Evolutionary conservation across 23 red algal genomes (phyloP).

Genomic region (Gracilaria vermiculophylla): DNA sequence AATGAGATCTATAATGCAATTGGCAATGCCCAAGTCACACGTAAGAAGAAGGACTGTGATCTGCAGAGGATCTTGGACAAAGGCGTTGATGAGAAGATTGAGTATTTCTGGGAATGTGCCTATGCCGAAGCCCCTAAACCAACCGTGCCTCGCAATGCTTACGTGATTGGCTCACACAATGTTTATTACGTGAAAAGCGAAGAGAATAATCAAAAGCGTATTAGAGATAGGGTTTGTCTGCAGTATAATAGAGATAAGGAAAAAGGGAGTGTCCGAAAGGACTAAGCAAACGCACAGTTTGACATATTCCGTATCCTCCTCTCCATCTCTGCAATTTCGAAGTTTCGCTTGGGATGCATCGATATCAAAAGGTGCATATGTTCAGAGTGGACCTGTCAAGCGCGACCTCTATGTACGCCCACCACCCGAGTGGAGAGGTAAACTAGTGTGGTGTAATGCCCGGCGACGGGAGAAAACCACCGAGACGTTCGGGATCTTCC

Average conservation of each 20-base stretch:
- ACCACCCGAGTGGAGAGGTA: constrained; percentile 2
- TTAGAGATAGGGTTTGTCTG: constrained; percentile 20
- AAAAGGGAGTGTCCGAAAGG: constrained; percentile 1
- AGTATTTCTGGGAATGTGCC: constrained; percentile 1
- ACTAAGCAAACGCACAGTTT: constrained; percentile 13
- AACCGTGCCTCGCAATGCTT: not conserved
- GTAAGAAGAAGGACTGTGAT: constrained; percentile 38
- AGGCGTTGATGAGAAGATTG: constrained; percentile 9
- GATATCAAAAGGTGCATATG: constrained; percentile 21
- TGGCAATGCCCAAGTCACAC: constrained; percentile 2
- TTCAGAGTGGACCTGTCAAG: constrained; percentile 9
- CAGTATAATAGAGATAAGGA: constrained; percentile 40
- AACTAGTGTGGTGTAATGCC: no score
- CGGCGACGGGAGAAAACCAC: no score
- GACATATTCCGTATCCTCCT: not conserved
- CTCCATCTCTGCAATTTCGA: not conserved
- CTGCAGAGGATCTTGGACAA: constrained; percentile 25
- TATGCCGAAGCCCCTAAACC: constrained; percentile 24
- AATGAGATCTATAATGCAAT: constrained; percentile 15
- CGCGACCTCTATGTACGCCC: constrained; percentile 12
- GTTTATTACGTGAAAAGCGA: constrained; percentile 41
- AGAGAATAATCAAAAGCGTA: not conserved
- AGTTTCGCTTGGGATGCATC: not conserved
- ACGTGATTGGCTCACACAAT: constrained; percentile 31
- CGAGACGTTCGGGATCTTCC: no score